Base-by-base conservation (phyloP, 2,329 filamentous ascomycete genomes). In the Cyphellophora europaea region DNA sequence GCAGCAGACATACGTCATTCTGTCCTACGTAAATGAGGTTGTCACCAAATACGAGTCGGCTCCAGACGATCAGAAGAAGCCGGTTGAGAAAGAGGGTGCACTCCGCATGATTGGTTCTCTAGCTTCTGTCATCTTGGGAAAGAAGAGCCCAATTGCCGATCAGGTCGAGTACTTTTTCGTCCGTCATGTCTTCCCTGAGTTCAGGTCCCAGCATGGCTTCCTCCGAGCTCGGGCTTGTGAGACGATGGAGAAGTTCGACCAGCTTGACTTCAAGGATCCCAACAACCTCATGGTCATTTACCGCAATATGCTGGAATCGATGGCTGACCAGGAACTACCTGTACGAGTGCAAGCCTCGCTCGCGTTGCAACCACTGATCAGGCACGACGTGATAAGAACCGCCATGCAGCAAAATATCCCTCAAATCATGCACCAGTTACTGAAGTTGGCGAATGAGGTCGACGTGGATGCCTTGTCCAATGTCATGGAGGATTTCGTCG, bases 401-500 rank as follows among this genome's bases (percentile, higher is more conserved):
- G 91, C 84, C 61, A 96, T 98, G 91, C 88, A 95, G 62, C 79
- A 88, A 53, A 95, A 88, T 57, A 98, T 98, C 48, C 88, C 91
- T 11, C 93, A 93, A 53, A 96, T 98, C 53, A 98, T 98, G 91
- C 93, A 96, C 63, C 89, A 98, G 61, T 72, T 98, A 11, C 71
- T 98, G 36, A 96, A 96, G 65, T 69, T 98, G 38, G 89, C 91
- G 17, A 98, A 98, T 54, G 91, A 98, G 62, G 91, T 93, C 39
- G 91, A 98, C 55, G 89, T 98, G 31, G 91, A 98, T 59, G 88
- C 91, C 4, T 70, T 98, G 27, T 89, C 91, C 14, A 96, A 96
- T 53, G 91, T 98, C 25, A 98, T 98, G 91, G 91, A 98, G 61
- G 91, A 98, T 55, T 98, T 98, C 55, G 91, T 98, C 30, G 91